Evolutionary conservation across 208 protist species (phyloP).

Genomic region (Vickermania spadyakhi): DNA sequence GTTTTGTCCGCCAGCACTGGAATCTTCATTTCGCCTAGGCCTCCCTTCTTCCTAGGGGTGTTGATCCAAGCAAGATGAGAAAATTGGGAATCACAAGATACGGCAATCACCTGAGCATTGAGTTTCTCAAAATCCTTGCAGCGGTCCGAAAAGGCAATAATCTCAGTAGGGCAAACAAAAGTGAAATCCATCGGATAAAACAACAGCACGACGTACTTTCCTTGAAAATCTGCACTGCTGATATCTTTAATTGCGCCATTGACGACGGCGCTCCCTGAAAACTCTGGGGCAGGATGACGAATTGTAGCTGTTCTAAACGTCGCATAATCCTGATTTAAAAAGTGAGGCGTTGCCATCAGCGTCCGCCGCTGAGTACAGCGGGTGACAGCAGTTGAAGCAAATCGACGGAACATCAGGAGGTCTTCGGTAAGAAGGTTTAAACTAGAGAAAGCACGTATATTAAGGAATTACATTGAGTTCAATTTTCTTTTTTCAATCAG

Average conservation of each 20-base stretch:
- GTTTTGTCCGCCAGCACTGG: constrained; percentile 94
- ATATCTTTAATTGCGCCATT: constrained; percentile 91
- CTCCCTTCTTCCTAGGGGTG: constrained; percentile 92
- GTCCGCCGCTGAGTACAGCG: constrained; percentile 14
- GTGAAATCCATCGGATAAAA: constrained; percentile 97
- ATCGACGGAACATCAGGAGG: constrained; percentile 50
- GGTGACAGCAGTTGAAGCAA: constrained; percentile 18
- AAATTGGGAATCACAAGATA: constrained; percentile 91
- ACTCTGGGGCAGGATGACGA: constrained; percentile 84
- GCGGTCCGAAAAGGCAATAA: constrained; percentile 92
- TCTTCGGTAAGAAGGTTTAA: background rate
- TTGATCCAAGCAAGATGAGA: constrained; percentile 96
- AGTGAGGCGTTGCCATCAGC: constrained; percentile 32
- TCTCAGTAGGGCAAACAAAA: constrained; percentile 97
- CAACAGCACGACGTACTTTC: constrained; percentile 93
- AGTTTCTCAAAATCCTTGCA: constrained; percentile 87
- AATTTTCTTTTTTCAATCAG: too few species aligned
- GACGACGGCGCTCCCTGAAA: constrained; percentile 91
- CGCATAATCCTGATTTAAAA: constrained; percentile 77
- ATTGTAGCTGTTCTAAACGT: constrained; percentile 72
- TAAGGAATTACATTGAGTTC: background rate
- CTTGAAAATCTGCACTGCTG: constrained; percentile 85
- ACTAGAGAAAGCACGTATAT: background rate
- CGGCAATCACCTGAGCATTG: constrained; percentile 86
- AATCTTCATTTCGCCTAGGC: constrained; percentile 95